Conservation (phyloP, 176 grass and related monocot genomes). For the Cenchrus fungigraminus region DNA sequence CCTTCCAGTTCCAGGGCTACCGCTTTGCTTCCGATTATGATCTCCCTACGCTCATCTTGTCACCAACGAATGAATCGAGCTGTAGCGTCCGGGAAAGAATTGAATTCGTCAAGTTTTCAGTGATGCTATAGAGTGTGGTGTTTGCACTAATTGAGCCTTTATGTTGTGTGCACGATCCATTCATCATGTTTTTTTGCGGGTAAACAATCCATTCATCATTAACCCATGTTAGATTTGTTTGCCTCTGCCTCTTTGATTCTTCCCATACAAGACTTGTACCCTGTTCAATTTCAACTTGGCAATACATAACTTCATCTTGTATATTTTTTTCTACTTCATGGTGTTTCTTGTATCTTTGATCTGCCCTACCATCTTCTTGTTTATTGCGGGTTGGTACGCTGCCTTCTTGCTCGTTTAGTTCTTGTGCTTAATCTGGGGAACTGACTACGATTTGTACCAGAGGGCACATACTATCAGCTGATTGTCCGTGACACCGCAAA, state of each 20-base stretch:
- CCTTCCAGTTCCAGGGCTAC: not conserved
- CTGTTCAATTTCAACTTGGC: not conserved
- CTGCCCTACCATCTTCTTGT: not conserved
- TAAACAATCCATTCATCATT: not conserved
- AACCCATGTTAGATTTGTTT: conserved; percentile 5
- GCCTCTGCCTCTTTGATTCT: not conserved
- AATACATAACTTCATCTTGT: not conserved
- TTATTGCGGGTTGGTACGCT: conserved; percentile 17
- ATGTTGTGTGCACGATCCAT: not conserved
- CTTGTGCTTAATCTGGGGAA: conserved; percentile 24
- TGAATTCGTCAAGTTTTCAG: not conserved
- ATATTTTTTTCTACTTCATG: not conserved
- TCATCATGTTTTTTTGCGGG: not conserved
- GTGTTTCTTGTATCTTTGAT: conserved; percentile 28
- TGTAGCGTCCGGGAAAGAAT: not conserved
- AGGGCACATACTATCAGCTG: conserved; percentile 10
- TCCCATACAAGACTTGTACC: not conserved
- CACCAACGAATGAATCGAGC: not conserved
- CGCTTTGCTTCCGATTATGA: not conserved
- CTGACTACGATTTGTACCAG: conserved; percentile 50
- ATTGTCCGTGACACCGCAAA: not conserved
- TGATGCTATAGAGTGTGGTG: not conserved
- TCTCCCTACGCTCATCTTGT: conserved; percentile 2
- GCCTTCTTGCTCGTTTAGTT: conserved; percentile 19
- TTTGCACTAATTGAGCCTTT: not conserved